Base-by-base conservation (phyloP, 345 rosid genomes). In the Aurinia saxatilis region DNA sequence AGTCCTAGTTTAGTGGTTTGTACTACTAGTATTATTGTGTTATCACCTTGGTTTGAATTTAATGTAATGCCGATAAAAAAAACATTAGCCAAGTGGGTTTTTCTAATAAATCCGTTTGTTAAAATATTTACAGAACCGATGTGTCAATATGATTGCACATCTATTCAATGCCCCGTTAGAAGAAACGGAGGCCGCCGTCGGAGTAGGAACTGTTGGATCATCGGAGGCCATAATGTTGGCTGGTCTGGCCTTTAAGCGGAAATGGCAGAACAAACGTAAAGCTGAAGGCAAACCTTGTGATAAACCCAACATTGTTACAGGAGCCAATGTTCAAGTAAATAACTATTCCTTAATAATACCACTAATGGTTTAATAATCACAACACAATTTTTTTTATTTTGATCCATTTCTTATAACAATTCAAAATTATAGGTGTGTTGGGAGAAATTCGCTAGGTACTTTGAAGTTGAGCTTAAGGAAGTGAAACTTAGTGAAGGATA, bases 401-500 rank as follows among this genome's bases (percentile, higher is more conserved):
- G 12, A n/a, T 23, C 1, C 5, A 5, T 11, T 35, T 42, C 30
- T 67, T 50, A 50, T 5, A 16, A 52, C 0, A 1, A n/a, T 16
- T 41, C 3, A 27, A 60, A 29, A 27, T 36, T 21, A 9, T 50
- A 68, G 86, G 86, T 82, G 5, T 82, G 87, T 65, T 82, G 87
- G 87, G 84, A 82, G 78, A 82, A 82, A 70, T 82, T 82, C 25
- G 87, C 87, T 0, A 80, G 84, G 76, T 82, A 82, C 54, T 82
- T 82, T 58, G 87, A 82, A 59, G 87, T 82, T n/a, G 87, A 82
- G 35, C 72, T 82, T 1, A 82, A 82, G 64, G 84, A 82, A 58
- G 87, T 82, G 61, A 82, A 78, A 67, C 38, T 82, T 5, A 68
- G 71, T 23, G 87, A 82, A 66, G 84, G 82, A 3, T 82, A 78